Evolutionary conservation across 306 rosid genomes (phyloP), one percentile per base, ranked within the genome.

Genomic region (Arachis hypogaea): DNA sequence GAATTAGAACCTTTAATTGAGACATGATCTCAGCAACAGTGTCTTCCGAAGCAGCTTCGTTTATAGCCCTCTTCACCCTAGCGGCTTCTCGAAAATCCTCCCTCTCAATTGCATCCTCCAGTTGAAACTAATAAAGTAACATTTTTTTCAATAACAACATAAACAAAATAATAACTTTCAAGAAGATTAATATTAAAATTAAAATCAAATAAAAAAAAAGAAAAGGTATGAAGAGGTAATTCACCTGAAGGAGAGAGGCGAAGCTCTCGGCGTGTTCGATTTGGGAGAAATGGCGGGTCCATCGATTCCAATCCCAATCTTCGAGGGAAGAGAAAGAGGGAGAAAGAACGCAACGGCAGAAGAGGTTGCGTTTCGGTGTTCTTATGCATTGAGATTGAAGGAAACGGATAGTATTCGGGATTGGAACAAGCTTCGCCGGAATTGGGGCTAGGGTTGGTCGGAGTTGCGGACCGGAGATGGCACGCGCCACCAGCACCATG

Each of bases 221-320:
- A 33, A 33, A 33, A 33, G 38, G 5, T 43, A 43, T 43, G 46
- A 3, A 18, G 9, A 7, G 11, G 40, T 7, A 33, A 33, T 33
- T 33, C 38, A 76, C 96, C 93, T 88, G 87, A 38, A 90, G 93
- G 63, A 88, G 80, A 33, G 96, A 90, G 73, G 91, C 82, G 62
- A 90, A 86, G 78, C 85, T 83, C 75, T 90, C 96, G 10, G 90
- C 83, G 64, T 86, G 91, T 82, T 88, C 93, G 69, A 88, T 78
- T 80, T 88, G 91, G 49, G 88, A 83, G 78, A 90, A 90, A 85
- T 90, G 86, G 67, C 90, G 93, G 75, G 79, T 85, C 96, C 96
- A 90, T 61, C 85, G 83, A 66, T 74, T 82, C 96, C 96, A 90
- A 73, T 88, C 91, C 96, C 93, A 88, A 10, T 29, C 45, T 41